Evolutionary conservation across 2,329 filamentous ascomycete species (phyloP).

Genomic region (Helminthosporium solani): DNA sequence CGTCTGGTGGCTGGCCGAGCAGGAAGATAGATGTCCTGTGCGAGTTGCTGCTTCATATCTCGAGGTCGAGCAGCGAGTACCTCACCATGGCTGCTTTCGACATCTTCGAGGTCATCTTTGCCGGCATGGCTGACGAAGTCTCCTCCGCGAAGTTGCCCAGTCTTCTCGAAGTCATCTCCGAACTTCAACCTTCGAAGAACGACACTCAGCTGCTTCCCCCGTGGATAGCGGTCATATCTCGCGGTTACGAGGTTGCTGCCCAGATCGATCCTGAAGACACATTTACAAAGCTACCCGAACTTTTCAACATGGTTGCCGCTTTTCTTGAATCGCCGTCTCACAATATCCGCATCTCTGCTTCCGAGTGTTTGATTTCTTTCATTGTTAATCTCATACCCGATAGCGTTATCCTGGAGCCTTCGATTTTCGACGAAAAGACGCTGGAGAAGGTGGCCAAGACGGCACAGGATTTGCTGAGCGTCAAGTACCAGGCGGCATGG

Average conservation of each 20-base stretch:
- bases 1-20: conserved; percentile 92
- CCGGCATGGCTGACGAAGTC: conserved; percentile 82
- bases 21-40: conserved; percentile 92
- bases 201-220: conserved; percentile 93
- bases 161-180: conserved; percentile 86
- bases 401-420: conserved; percentile 80
- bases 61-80: conserved; percentile 87
- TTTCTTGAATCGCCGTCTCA: conserved; percentile 86
- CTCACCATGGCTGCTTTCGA: conserved; percentile 96
- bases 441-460: conserved; percentile 76
- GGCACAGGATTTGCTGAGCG: conserved; percentile 73
- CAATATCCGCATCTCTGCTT: conserved; percentile 91
- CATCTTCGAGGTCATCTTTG: conserved; percentile 96
- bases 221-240: conserved; percentile 93
- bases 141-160: conserved; percentile 87
- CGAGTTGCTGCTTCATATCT: conserved; percentile 84
- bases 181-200: conserved; percentile 86
- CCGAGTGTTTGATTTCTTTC: conserved; percentile 92
- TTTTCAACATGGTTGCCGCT: conserved; percentile 76
- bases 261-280: conserved; percentile 88
- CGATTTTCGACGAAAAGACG: conserved; percentile 87
- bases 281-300: conserved; percentile 81
- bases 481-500: conserved; percentile 94
- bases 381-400: conserved; percentile 85
- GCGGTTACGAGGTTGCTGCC: conserved; percentile 90